Evolutionary conservation across 192 early-diverging fungal species (phyloP), one percentile per base, ranked within the genome.

Genomic region (Fimicolochytrium jonesii): DNA sequence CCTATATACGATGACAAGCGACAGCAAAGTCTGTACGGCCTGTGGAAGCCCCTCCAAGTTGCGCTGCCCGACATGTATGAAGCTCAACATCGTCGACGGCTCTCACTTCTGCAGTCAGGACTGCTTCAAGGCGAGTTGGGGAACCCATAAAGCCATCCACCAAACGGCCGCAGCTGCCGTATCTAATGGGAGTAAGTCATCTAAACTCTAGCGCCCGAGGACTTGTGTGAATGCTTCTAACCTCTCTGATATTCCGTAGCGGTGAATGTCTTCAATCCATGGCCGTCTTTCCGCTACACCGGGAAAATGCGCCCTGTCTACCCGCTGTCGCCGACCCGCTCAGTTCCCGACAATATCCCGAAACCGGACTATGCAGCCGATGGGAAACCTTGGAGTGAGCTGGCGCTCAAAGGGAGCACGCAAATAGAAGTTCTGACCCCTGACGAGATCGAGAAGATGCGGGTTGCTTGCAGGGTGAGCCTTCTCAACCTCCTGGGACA

Each of bases 381-480:
- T 30, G 52, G 63, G 42, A 51, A 17, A 37, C 87, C 95, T 0
- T 56, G 70, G 11, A 85, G 86, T 46, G 96, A 99, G 76, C 74
- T 88, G 61, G 76, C 66, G n/a, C 71, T 85, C 10, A 73, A 86
- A 17, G 85, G 86, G 49, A 83, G 80, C 23, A 71, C 67, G 6
- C 69, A 81, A 32, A 95, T 96, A 53, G 78, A 87, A 43, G 80
- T 77, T 1, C 68, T 97, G 68, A 77, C 60, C 15, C 45, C 71
- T 3, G 78, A 82, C 31, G 93, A 95, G 61, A 89, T 92, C 47
- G 86, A 88, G 53, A 78, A 70, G 5, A 88, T 96, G 86, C 86
- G 91, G 32, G 70, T 60, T 10, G 90, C 91, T 17, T 92, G 92
- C 71, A 68, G 80, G 68, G 74, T 95, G 61, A 68, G 75, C 31